phyloP scores from a whole-genome alignment of 805 yeast species.

The Yarrowia deformans region DNA sequence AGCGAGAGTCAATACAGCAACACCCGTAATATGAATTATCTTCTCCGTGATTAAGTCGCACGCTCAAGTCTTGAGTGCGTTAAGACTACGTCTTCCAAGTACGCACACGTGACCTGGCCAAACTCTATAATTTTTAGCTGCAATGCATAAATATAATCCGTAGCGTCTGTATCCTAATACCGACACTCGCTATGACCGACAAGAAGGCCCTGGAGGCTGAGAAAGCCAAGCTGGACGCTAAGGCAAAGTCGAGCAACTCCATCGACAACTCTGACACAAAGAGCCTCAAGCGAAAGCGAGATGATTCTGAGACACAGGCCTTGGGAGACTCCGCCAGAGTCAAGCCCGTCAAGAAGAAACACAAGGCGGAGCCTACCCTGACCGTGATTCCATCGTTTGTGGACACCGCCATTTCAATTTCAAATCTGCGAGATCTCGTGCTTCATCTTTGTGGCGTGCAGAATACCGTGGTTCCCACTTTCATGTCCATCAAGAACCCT shows the following conservation, averaged over 20 bases:
- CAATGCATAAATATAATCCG: constrained; percentile 31
- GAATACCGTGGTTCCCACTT: constrained; percentile 54
- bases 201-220: constrained; percentile 26
- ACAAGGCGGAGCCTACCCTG: constrained; percentile 45
- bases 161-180: background rate
- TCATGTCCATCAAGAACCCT: constrained; percentile 60
- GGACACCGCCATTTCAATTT: constrained; percentile 41
- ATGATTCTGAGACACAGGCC: background rate
- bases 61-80: background rate
- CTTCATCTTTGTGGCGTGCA: constrained; percentile 55
- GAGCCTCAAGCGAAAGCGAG: constrained; percentile 28
- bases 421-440: constrained; percentile 57
- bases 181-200: constrained; percentile 21
- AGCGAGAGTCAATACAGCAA: background rate
- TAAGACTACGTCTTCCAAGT: background rate
- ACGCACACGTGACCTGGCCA: constrained; percentile 11
- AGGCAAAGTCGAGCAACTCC: background rate
- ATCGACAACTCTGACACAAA: constrained; percentile 4
- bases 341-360: constrained; percentile 44
- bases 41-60: too few species aligned
- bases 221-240: background rate
- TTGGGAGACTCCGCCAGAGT: constrained; percentile 1
- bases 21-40: background rate
- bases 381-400: constrained; percentile 40
- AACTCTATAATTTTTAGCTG: constrained; percentile 35